Evolutionary conservation across 768 basidiomycete genomes (phyloP).

Genomic region (Gymnopilus junonius): DNA sequence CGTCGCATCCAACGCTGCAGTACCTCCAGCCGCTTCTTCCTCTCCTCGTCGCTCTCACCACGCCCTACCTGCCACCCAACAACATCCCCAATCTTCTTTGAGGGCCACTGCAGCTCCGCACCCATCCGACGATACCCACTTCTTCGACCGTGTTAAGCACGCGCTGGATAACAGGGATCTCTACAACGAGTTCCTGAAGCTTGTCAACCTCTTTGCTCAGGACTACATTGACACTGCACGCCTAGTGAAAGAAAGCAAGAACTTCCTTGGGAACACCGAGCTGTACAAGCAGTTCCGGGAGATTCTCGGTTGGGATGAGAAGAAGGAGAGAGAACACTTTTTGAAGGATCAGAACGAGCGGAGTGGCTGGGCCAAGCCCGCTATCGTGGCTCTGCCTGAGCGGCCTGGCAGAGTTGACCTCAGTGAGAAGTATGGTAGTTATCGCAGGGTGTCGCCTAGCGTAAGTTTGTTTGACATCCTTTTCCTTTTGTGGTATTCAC

Average conservation of each 20-base stretch:
- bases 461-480: slow-evolving; percentile 49
- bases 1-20: slow-evolving; percentile 14
- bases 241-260: slow-evolving; percentile 78
- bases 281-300: slow-evolving; percentile 82
- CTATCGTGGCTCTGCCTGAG: slow-evolving; percentile 41
- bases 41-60: slow-evolving; percentile 37
- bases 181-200: slow-evolving; percentile 93
- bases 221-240: slow-evolving; percentile 89
- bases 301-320: slow-evolving; percentile 88
- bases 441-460: slow-evolving; percentile 77
- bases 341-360: slow-evolving; percentile 49
- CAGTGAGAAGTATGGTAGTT: slow-evolving; percentile 83
- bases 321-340: slow-evolving; percentile 60
- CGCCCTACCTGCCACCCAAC: slow-evolving; percentile 27
- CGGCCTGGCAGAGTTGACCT: slow-evolving; percentile 68
- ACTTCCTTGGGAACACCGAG: slow-evolving; percentile 79
- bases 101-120: slow-evolving; percentile 29
- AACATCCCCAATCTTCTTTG: background rate
- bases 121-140: slow-evolving; percentile 61
- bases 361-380: slow-evolving; percentile 56
- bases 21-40: slow-evolving; percentile 26
- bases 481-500: background rate
- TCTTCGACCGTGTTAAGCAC: slow-evolving; percentile 90
- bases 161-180: slow-evolving; percentile 73
- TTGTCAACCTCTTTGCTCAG: slow-evolving; percentile 94